Base-by-base conservation (phyloP, 1,139 yeast species). In the Lodderomyces jiufengensis region DNA sequence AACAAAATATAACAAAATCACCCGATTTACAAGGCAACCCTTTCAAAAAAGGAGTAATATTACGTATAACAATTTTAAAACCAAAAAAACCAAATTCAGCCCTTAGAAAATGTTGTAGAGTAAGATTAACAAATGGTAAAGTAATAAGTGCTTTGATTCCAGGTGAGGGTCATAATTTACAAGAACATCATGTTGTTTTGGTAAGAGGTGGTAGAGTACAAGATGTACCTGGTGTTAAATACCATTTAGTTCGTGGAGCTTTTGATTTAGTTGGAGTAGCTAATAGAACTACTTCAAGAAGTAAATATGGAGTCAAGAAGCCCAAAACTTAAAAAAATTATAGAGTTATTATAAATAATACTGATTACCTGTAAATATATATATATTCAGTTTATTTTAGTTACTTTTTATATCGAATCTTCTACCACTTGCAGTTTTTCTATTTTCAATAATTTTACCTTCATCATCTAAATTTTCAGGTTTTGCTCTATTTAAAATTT, bases 51-150 rank as follows among this genome's bases (percentile, higher is more conserved):
- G 98, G 97, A 23, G 97, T 92, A 4, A 95, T 92, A n/a, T 69
- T 90, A 40, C 76, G 96, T 57, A 95, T 90, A 20, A 85, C 90
- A 92, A 85, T 88, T 44, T 73, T 90, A 48, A 92, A 92, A 61
- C 98, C 98, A 32, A 92, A 92, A 70, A 94, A 94, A 59, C 99
- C 99, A 32, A 94, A 94, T 66, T 92, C 97, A 32, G 97, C 99
- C 12, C 92, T 88, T 63, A 78, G 99, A 65, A 94, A 94, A 61
- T 95, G 95, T 38, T 88, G 95, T 49, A 83, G 97, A 69, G 98
- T 94, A 21, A 76, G 96, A 61, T 73, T 94, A 44, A 78, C 95
- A 13, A 92, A 86, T 53, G 98, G 98, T 24, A 83, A 81, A 48
- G 82, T 85, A 35, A 76, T 92, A 13, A 82, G 95, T 36, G 96